A percentile compares a stretch with the other conserved stretches of the same genome.
These are phyloP conservation scores for Fusarium xylarioides DNA, from an alignment of 2,329 filamentous ascomycete species.

Conservation along the genomic window DNA sequence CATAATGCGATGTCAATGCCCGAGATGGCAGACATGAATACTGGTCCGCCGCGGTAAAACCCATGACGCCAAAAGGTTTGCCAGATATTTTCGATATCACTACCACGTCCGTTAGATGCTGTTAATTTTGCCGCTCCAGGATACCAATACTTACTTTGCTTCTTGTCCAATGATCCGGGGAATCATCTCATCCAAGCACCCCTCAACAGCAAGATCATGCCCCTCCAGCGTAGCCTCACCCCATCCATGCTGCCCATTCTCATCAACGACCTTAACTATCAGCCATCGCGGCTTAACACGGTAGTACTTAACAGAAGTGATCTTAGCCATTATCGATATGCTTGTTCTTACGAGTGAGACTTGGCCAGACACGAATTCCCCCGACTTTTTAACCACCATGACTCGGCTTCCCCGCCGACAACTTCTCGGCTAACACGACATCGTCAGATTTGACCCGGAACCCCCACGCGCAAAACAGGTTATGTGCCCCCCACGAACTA, in stretches of 20 bases:
- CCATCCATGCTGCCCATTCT: conserved; percentile 72
- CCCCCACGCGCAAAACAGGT: conserved; percentile 5
- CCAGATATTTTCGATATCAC: conserved; percentile 84
- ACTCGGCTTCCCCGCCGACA: neutral
- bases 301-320: conserved; percentile 71
- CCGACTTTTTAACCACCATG: neutral
- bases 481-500: conserved; percentile 1
- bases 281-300: conserved; percentile 79
- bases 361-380: neutral
- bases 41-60: conserved; percentile 81
- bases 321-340: conserved; percentile 43
- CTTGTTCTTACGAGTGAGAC: too few species aligned
- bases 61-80: conserved; percentile 74
- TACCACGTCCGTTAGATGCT: conserved; percentile 40
- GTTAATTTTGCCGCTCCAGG: rapidly evolving
- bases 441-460: neutral
- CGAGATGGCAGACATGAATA: conserved; percentile 81
- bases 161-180: conserved; percentile 71
- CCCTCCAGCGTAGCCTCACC: conserved; percentile 79
- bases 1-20: conserved; percentile 83
- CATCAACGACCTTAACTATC: conserved; percentile 79
- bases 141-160: conserved; percentile 64
- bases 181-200: conserved; percentile 73
- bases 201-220: conserved; percentile 78
- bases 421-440: neutral